phyloP scores from a whole-genome alignment of 305 asterid species.

The Fraxinus ornus region DNA sequence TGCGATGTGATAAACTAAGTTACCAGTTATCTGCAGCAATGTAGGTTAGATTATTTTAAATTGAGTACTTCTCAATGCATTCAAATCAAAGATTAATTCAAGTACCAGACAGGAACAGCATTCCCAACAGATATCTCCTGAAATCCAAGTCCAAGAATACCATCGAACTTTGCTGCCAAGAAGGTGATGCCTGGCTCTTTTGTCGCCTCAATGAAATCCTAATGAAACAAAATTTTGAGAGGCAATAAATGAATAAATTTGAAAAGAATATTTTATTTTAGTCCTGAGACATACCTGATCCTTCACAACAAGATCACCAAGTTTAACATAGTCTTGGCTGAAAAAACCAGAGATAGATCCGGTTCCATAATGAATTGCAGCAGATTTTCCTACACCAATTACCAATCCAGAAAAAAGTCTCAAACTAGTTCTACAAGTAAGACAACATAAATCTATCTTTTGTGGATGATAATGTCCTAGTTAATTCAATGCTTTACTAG shows the following conservation, averaged over 20 bases:
- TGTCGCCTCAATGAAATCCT: constrained; percentile 90
- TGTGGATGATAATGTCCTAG: not conserved
- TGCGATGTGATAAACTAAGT: not conserved
- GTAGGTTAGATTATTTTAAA: not conserved
- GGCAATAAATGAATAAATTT: not conserved
- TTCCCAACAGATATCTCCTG: constrained; percentile 81
- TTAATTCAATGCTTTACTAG: constrained; percentile 2
- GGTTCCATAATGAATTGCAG: constrained; percentile 83
- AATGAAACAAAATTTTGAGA: constrained; percentile 19
- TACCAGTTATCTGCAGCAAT: not conserved
- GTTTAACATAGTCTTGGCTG: constrained; percentile 64
- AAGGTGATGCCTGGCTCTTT: constrained; percentile 77
- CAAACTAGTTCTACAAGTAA: not conserved
- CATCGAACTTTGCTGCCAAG: constrained; percentile 87
- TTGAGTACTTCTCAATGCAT: not conserved
- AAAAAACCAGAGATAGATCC: constrained; percentile 90
- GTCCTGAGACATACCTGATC: constrained; percentile 53
- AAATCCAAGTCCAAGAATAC: constrained; percentile 90
- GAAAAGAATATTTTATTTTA: constrained; percentile 2
- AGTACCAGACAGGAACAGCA: constrained; percentile 79
- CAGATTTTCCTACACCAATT: constrained; percentile 67
- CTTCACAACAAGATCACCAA: constrained; percentile 68
- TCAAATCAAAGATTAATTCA: not conserved
- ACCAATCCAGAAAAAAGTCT: constrained; percentile 1
- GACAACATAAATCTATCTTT: not conserved